These are phyloP conservation scores for Paratinospora sagittata DNA, from an alignment of 164 flowering plant genomes.

Conservation along the genomic window DNA sequence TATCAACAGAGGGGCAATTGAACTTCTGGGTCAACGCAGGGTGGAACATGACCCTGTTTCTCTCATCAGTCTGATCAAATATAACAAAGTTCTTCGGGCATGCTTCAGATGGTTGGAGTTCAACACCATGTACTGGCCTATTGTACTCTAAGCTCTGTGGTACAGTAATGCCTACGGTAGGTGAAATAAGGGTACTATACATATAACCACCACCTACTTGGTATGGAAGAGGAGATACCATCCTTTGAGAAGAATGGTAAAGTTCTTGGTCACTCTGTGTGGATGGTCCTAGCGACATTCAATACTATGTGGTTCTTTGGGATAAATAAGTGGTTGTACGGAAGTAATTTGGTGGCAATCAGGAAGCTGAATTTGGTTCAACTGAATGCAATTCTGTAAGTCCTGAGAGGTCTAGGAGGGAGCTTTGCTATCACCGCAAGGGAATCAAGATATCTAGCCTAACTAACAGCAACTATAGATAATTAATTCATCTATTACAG, in stretches of 20 bases:
- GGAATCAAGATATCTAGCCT: conserved; percentile 16
- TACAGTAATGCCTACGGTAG: conserved; percentile 25
- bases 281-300: conserved; percentile 7
- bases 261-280: conserved; percentile 44
- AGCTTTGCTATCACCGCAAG: conserved; percentile 15
- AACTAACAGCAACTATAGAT: conserved; percentile 12
- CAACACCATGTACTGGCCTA: conserved; percentile 39
- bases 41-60: conserved; percentile 60
- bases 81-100: conserved; percentile 71
- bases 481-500: conserved; percentile 13
- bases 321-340: background rate
- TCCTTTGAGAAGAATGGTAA: conserved; percentile 20
- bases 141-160: conserved; percentile 26
- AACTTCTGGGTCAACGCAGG: conserved; percentile 47
- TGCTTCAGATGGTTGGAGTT: conserved; percentile 48
- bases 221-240: conserved; percentile 24
- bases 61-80: conserved; percentile 55
- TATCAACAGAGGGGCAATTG: conserved; percentile 28
- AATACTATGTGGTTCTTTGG: background rate
- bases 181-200: conserved; percentile 24
- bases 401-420: conserved; percentile 14
- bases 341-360: background rate
- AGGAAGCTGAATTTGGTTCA: background rate
- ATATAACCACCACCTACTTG: conserved; percentile 27
- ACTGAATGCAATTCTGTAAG: conserved; percentile 11